Conservation (phyloP, 768 basidiomycete species). For the Boletus reticulatus region DNA sequence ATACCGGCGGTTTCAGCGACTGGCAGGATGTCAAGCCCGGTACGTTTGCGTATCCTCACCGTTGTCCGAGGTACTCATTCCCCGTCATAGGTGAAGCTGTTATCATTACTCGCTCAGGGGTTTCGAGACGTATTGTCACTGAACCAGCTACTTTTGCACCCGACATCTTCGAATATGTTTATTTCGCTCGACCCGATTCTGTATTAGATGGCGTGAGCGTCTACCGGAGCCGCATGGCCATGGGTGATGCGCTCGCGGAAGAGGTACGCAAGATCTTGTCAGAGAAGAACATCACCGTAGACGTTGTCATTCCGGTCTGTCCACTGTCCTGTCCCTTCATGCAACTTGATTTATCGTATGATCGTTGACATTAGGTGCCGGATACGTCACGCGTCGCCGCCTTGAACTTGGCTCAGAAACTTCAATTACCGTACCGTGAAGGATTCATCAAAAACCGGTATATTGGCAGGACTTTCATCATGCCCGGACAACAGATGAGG, state of each 20-base stretch:
- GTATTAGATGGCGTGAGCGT: slow-evolving; percentile 97
- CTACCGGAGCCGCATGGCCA: slow-evolving; percentile 97
- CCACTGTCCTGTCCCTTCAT: neutral
- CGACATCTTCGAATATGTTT: slow-evolving; percentile 98
- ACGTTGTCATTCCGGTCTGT: slow-evolving; percentile 92
- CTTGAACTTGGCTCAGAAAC: slow-evolving; percentile 88
- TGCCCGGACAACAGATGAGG: slow-evolving; percentile 99
- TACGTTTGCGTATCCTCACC: slow-evolving; percentile 29
- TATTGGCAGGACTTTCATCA: slow-evolving; percentile 97
- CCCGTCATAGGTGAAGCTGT: slow-evolving; percentile 76
- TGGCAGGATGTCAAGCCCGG: slow-evolving; percentile 96
- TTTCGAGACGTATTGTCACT: slow-evolving; percentile 74
- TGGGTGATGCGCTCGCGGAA: slow-evolving; percentile 93
- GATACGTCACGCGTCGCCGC: slow-evolving; percentile 97
- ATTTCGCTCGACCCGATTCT: slow-evolving; percentile 97
- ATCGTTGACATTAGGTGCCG: slow-evolving; percentile 58
- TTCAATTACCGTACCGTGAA: slow-evolving; percentile 90
- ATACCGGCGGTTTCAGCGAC: slow-evolving; percentile 85
- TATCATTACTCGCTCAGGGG: slow-evolving; percentile 82
- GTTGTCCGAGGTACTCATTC: slow-evolving; percentile 1
- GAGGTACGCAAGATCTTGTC: slow-evolving; percentile 76
- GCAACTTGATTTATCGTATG: neutral
- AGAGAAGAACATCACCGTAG: slow-evolving; percentile 68
- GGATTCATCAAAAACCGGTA: slow-evolving; percentile 99
- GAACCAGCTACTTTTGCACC: slow-evolving; percentile 80